Conservation (phyloP, 23 red algal genomes). For the Gracilaria gracilis region DNA sequence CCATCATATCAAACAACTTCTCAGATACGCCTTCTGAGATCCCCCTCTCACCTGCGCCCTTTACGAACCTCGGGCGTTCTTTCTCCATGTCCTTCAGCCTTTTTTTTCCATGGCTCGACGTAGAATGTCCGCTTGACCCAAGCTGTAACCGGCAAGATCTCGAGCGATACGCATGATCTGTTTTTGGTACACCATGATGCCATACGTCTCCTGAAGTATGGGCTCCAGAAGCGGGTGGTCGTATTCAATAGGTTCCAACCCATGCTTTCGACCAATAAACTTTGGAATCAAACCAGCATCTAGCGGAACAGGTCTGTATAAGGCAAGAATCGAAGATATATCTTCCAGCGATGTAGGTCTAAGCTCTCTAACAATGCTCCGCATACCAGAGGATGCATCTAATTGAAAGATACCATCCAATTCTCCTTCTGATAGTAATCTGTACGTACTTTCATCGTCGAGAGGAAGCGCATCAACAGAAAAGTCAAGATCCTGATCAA, state of each 20-base stretch:
- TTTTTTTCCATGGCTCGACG: conserved; percentile 98
- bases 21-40: conserved; percentile 52
- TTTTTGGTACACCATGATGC: conserved; percentile 98
- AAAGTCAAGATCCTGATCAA: conserved; percentile 69
- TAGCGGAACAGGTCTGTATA: conserved; percentile 96
- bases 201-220: conserved; percentile 94
- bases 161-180: conserved; percentile 98
- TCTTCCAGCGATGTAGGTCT: conserved; percentile 85
- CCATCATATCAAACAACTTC: conserved; percentile 88
- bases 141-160: conserved; percentile 92
- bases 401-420: conserved; percentile 96
- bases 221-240: conserved; percentile 84
- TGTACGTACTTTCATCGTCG: conserved; percentile 86
- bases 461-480: conserved; percentile 70
- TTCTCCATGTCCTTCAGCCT: conserved; percentile 90
- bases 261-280: conserved; percentile 88
- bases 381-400: conserved; percentile 94
- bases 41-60: conserved; percentile 68
- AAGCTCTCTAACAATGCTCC: conserved; percentile 90
- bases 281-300: conserved; percentile 94
- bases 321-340: conserved; percentile 91
- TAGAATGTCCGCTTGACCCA: conserved; percentile 96
- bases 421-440: conserved; percentile 77
- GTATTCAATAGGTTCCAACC: conserved; percentile 80
- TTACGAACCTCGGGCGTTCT: conserved; percentile 80